Base-by-base conservation (phyloP, 352 stramenopile species). In the Globisporangium carolinianum region DNA sequence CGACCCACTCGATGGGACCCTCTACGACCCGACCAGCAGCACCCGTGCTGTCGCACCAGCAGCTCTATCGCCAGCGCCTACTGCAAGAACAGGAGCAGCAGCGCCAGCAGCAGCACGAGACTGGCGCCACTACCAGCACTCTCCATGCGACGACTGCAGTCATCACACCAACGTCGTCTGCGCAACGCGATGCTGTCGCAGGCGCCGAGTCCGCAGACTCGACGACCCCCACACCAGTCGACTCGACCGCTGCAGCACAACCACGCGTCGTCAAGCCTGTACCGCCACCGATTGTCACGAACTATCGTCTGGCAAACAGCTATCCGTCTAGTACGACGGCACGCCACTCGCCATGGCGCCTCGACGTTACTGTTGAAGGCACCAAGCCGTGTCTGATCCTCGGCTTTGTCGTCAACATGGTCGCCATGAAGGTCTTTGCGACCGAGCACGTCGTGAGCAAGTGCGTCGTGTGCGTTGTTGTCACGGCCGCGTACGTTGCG, bases 331-430 rank as follows among this genome's bases (percentile, higher is more conserved):
- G 24, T 32, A 32, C 24, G 24, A 32, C 24, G 24, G 2, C 1
- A 32, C 24, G 14, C 39, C 52, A 15, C 50, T 80, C 73, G 4
- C 67, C 62, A 8, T 91, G 78, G 76, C 60, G 73, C 43, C 63
- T 91, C 2, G 60, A 88, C 17, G 37, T 91, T 47, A 67, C 69
- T 0, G 60, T 89, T 3, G 79, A 88, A 51, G 81, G 81, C 10
- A 78, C 68, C 35, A 86, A 91, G 57, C 76, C 84, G 56, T 91
- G 79, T 50, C 60, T 89, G 36, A 91, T 91, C 57, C 65, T 87
- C 4, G 76, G 81, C 32, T 87, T 91, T 45, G 77, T 91, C 66
- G 61, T 91, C 17, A 91, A 91, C 57, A 89, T 89, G 11, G 68
- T 87, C 50, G 77, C 81, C 4, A 69, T 91, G 42, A 76, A 82